Conservation (phyloP, 1,284 basidiomycete species). For the Ganoderma lingzhi region DNA sequence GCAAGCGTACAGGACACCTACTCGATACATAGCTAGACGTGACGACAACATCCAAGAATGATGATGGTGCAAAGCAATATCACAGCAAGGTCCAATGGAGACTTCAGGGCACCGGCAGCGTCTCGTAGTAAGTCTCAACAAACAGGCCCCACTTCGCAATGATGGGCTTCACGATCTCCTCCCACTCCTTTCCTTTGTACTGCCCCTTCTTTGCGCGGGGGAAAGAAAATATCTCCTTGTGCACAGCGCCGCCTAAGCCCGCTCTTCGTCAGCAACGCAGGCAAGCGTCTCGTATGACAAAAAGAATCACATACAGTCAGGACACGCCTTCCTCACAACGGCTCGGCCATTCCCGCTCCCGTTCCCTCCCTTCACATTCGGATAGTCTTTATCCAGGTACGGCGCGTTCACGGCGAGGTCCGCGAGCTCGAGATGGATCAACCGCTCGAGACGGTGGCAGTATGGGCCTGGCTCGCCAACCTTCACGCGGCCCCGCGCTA, state of each 20-base stretch:
- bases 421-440: constrained; percentile 79
- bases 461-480: constrained; percentile 60
- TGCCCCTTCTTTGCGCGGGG: constrained; percentile 55
- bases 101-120: background rate
- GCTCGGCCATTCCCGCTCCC: constrained; percentile 35
- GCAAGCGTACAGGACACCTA: background rate
- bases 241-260: constrained; percentile 59
- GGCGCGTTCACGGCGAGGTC: constrained; percentile 67
- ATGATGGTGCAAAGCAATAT: constrained; percentile 6
- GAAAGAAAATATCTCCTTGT: constrained; percentile 83
- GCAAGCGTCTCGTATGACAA: background rate
- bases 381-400: constrained; percentile 64
- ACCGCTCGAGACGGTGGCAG: constrained; percentile 62
- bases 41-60: background rate
- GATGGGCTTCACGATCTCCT: constrained; percentile 73
- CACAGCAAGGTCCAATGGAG: constrained; percentile 5
- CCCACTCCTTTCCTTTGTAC: constrained; percentile 74
- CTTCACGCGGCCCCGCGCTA: constrained; percentile 56
- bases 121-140: constrained; percentile 43
- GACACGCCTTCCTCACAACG: constrained; percentile 38
- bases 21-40: background rate
- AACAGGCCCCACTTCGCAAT: constrained; percentile 80
- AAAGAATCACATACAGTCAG: constrained; percentile 47
- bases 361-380: constrained; percentile 40
- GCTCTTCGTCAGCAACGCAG: constrained; percentile 13